Percentiles rank a stretch among this genome's conserved stretches.
phyloP scores from a whole-genome alignment of 2,329 filamentous ascomycete species.

The Trichoderma pleuroti region DNA sequence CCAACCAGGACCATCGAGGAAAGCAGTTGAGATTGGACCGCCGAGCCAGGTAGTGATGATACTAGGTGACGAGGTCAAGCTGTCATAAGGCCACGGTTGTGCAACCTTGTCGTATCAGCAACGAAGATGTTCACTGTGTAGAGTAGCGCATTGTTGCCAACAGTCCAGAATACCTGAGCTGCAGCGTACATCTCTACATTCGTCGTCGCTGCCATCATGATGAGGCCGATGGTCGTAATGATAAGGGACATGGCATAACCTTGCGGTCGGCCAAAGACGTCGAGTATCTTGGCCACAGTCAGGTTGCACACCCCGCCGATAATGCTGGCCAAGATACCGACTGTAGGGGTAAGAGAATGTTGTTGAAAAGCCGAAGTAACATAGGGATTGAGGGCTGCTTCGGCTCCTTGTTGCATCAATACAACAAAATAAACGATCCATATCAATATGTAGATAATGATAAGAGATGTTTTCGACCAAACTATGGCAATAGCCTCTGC shows the following conservation, averaged over 20 bases:
- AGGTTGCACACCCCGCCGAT: constrained; percentile 56
- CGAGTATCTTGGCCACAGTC: constrained; percentile 59
- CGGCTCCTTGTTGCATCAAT: neutral
- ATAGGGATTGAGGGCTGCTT: constrained; percentile 35
- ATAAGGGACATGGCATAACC: constrained; percentile 51
- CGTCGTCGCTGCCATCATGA: constrained; percentile 59
- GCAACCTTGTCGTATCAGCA: constrained; percentile 17
- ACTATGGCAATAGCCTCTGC: constrained; percentile 39
- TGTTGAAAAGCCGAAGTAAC: constrained; percentile 43
- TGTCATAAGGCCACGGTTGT: constrained; percentile 12
- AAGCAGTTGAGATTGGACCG: constrained; percentile 50
- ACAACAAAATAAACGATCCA: constrained; percentile 5
- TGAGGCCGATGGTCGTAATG: constrained; percentile 45
- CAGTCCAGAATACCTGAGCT: constrained; percentile 55
- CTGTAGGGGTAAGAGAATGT: constrained; percentile 49
- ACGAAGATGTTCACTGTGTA: constrained; percentile 17
- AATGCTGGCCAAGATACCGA: constrained; percentile 46
- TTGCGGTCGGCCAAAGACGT: constrained; percentile 59
- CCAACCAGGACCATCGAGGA: constrained; percentile 52
- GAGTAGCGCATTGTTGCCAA: neutral
- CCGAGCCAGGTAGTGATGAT: constrained; percentile 59
- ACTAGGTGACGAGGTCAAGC: neutral
- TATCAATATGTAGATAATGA: neutral
- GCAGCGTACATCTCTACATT: constrained; percentile 44
- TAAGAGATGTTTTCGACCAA: constrained; percentile 30